Conservation (phyloP, 2,329 filamentous ascomycete species). For the Teratosphaeria zuluensis region DNA sequence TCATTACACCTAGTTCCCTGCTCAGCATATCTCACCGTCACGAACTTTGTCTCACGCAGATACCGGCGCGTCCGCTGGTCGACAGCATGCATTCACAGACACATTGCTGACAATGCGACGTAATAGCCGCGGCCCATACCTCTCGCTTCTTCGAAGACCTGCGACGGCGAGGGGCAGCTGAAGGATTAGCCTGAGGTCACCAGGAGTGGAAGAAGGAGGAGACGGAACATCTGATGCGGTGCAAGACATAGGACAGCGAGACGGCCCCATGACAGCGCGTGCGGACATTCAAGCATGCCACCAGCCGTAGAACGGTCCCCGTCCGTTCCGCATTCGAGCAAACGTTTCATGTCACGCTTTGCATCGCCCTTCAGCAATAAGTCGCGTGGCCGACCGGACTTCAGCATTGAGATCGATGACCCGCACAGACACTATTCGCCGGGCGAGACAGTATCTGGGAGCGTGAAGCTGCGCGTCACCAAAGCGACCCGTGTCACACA, state of each 20-base stretch:
- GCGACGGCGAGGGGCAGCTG: background rate
- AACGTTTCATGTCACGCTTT: conserved; percentile 43
- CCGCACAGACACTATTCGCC: conserved; percentile 68
- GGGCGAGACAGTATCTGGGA: conserved; percentile 64
- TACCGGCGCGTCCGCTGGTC: background rate
- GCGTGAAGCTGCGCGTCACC: conserved; percentile 61
- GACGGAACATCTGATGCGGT: background rate
- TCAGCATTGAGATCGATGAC: conserved; percentile 66
- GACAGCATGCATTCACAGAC: background rate
- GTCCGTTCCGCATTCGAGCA: conserved; percentile 12
- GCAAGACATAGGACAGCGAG: background rate
- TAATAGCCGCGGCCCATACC: background rate
- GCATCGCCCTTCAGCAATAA: conserved; percentile 46
- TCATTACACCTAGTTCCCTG: background rate
- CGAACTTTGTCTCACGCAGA: background rate
- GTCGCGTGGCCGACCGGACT: conserved; percentile 62
- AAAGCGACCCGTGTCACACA: conserved; percentile 72
- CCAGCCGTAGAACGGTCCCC: conserved; percentile 6
- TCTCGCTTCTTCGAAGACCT: background rate
- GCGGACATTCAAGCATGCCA: conserved; percentile 7
- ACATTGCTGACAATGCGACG: background rate
- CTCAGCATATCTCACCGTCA: background rate
- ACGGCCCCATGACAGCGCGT: background rate
- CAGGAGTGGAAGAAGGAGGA: background rate
- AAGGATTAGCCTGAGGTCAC: background rate